Percentiles rank a stretch among this genome's conserved stretches.
Conservation (phyloP, 768 basidiomycete genomes). For the Chalciporus chontae region DNA sequence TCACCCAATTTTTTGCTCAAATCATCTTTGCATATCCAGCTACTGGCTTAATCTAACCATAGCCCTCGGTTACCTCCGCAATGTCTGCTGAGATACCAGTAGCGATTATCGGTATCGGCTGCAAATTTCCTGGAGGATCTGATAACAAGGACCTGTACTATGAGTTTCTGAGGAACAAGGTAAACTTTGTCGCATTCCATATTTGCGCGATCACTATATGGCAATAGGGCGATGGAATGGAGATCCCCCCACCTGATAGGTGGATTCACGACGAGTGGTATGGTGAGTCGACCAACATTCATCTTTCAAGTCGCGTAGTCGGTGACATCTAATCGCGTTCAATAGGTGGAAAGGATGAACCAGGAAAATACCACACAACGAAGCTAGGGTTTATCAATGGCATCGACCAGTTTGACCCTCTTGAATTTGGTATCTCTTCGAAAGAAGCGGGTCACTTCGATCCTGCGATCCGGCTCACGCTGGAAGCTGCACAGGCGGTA, state of each 20-base stretch:
- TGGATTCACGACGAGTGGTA: slow-evolving; percentile 32
- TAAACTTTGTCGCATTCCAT: neutral
- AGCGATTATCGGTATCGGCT: slow-evolving; percentile 32
- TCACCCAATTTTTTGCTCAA: too few relatives aligned
- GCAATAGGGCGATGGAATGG: slow-evolving; percentile 30
- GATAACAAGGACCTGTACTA: slow-evolving; percentile 30
- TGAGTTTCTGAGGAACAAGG: slow-evolving; percentile 30
- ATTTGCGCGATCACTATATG: neutral
- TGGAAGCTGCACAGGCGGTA: slow-evolving; percentile 29
- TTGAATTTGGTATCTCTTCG: slow-evolving; percentile 33
- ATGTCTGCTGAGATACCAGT: slow-evolving; percentile 31
- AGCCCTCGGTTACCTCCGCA: slow-evolving; percentile 1
- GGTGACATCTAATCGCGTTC: neutral
- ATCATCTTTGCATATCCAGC: too few relatives aligned
- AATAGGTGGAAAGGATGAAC: slow-evolving; percentile 29
- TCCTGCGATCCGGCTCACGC: slow-evolving; percentile 29
- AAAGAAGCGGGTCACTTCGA: slow-evolving; percentile 31
- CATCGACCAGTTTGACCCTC: slow-evolving; percentile 32
- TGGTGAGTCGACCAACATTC: slow-evolving; percentile 16
- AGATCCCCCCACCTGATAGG: slow-evolving; percentile 22
- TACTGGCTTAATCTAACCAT: neutral
- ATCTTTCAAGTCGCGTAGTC: neutral
- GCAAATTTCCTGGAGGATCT: slow-evolving; percentile 31
- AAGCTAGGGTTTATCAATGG: slow-evolving; percentile 30
- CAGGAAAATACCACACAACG: slow-evolving; percentile 28